Base-by-base conservation (phyloP, 2,329 filamentous ascomycete genomes). In the Ophiostoma populinum region DNA sequence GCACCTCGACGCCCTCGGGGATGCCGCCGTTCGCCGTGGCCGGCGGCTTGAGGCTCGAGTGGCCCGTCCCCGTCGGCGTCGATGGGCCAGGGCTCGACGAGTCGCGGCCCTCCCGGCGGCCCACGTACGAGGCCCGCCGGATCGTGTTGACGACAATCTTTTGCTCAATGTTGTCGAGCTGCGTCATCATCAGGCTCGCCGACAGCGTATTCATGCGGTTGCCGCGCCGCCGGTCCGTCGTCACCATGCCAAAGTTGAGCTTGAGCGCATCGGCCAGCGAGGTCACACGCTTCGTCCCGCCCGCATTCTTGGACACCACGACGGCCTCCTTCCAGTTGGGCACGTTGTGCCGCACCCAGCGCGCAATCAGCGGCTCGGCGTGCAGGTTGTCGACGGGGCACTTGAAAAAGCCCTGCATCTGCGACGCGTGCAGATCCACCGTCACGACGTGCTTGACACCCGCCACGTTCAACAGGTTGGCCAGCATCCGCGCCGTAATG, bases 331-430 rank as follows among this genome's bases (percentile, higher is more conserved):
- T 73, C 90, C 90, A 98, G 44, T 80, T 73, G 11, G 72, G 65
- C 25, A 98, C 78, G 51, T 94, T 90, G 54, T 78, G 73, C 41
- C 79, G 77, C 49, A 98, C 92, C 90, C 90, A 98, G 47, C 83
- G 80, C 36, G 87, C 85, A 49, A 98, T 83, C 43, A 95, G 69
- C 12, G 90, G 87, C 55, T 98, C 90, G 34, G 90, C 90, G 48
- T 93, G 83, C 35, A 98, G 75, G 51, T 98, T 95, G 57, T 98
- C 90, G 40, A 98, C 87, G 0, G 90, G 90, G 47, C 87, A 93
- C 51, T 81, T 81, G 67, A 98, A 98, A 62, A 98, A 98, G 39
- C 90, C 90, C 59, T 98, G 90, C 83, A 95, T 95, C 61, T 95
- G 90, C n/a, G 80, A 85, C 35, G 81, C 81, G 60, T 98, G 90